Base-by-base conservation (phyloP, 805 yeast species). In the Komagataella kurtzmanii region DNA sequence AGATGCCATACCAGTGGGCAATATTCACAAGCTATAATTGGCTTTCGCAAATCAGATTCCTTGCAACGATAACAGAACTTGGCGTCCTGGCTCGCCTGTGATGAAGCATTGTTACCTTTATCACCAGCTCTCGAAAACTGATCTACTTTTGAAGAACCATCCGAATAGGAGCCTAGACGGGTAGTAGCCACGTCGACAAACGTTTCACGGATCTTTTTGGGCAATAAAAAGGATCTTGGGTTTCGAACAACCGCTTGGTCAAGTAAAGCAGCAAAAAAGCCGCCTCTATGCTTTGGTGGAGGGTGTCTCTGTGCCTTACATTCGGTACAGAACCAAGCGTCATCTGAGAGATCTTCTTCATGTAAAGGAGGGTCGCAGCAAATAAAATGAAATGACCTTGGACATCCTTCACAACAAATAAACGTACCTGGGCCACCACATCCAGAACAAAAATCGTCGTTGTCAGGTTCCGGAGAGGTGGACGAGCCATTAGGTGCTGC, bases 371-470 rank as follows among this genome's bases (percentile, higher is more conserved):
- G 98, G 59, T 87, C 85, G 54, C 91, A 77, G 64, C 99, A 91
- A 4, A 86, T 73, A 61, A 93, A 88, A 63, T 91, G 99, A 66
- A 91, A 93, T 1, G 96, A 86, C 59, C 75, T 76, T 0, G 97
- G 97, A 65, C 99, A 91, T 1, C 86, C 74, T 59, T 91, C 99
- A 67, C 99, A 91, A 66, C 98, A 93, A 21, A 91, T 71, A 59
- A 91, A 89, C 24, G 86, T 75, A 10, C 99, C 99, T 0, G 89
- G 72, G 24, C 88, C 87, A 1, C 95, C 90, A 68, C 99, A 91
- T 0, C 93, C 75, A n/a, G 86, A 72, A 61, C 99, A 91, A 64
- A 76, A 90, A 64, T 91, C 99, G 55, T 90, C 95, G 63, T 91
- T 93, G 53, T 67, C 56, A 44, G 57, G 52, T 5, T 30, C 40